phyloP scores from a whole-genome alignment of 495 filamentous ascomycete genomes.

The Podospora tetraspora region DNA sequence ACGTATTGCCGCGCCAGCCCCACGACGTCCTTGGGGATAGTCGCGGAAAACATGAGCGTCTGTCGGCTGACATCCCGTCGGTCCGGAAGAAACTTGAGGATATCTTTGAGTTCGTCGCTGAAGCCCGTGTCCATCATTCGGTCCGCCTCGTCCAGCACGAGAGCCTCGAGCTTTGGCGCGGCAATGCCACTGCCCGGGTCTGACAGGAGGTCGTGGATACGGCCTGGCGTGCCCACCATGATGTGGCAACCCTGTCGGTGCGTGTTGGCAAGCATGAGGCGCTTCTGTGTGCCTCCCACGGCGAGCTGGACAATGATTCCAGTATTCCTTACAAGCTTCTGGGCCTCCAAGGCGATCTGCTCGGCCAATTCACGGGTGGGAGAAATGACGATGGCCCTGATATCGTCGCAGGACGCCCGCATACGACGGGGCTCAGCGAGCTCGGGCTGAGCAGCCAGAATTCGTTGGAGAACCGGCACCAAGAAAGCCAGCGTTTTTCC shows the following conservation, averaged over 20 bases:
- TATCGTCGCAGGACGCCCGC: conserved; percentile 53
- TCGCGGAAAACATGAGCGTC: conserved; percentile 91
- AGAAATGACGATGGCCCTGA: conserved; percentile 85
- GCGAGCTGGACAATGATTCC: conserved; percentile 75
- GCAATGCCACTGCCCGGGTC: conserved; percentile 60
- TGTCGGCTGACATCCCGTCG: conserved; percentile 60
- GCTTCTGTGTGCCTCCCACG: conserved; percentile 83
- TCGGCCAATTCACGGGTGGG: conserved; percentile 93
- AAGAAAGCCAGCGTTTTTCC: conserved; percentile 86
- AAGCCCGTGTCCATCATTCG: conserved; percentile 89
- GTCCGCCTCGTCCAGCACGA: conserved; percentile 95
- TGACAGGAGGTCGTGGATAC: conserved; percentile 75
- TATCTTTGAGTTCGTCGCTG: conserved; percentile 65
- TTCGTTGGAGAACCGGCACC: conserved; percentile 66
- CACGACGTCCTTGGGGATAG: conserved; percentile 79
- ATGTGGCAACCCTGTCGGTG: conserved; percentile 76
- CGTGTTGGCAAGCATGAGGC: conserved; percentile 53
- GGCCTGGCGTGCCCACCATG: conserved; percentile 85
- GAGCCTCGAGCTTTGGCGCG: conserved; percentile 65
- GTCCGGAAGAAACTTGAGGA: conserved; percentile 61
- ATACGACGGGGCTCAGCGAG: conserved; percentile 30
- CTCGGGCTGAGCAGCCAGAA: conserved; percentile 55
- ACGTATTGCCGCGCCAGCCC: conserved; percentile 58
- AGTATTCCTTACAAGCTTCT: conserved; percentile 60
- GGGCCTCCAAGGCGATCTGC: conserved; percentile 83